These are phyloP conservation scores for Magnolia sinica DNA, from an alignment of 164 flowering plant genomes.

Conservation along the genomic window DNA sequence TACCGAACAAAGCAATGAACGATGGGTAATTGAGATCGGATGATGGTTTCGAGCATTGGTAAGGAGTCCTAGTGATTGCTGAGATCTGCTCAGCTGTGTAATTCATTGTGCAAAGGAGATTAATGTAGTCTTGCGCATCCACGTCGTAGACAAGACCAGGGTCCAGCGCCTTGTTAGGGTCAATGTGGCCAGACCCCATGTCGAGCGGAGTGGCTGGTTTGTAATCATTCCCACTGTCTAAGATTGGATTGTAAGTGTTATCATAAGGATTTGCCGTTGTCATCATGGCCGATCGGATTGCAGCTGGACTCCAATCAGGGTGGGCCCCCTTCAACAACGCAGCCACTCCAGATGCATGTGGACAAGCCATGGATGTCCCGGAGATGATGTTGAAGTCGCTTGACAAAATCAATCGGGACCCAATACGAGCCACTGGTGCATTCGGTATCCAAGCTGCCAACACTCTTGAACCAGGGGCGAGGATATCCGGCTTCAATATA, in stretches of 20 bases:
- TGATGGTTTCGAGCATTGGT: constrained; percentile 19
- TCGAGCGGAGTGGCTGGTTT: background rate
- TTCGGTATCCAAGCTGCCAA: background rate
- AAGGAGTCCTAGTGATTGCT: constrained; percentile 33
- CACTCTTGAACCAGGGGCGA: too few species aligned
- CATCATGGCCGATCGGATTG: constrained; percentile 40
- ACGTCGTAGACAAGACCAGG: constrained; percentile 23
- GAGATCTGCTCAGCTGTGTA: constrained; percentile 35
- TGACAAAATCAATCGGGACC: too few species aligned
- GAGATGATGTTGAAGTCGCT: too few species aligned
- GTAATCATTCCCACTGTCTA: constrained; percentile 15
- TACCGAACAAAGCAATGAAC: too few species aligned
- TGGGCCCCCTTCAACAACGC: constrained; percentile 10
- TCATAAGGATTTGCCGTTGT: constrained; percentile 31
- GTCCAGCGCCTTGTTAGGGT: background rate
- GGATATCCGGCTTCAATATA: too few species aligned
- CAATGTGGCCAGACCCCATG: background rate
- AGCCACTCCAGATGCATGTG: too few species aligned
- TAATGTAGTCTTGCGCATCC: constrained; percentile 31
- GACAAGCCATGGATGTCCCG: too few species aligned
- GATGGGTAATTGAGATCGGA: constrained; percentile 5
- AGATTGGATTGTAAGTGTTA: constrained; percentile 18
- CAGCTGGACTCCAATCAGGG: constrained; percentile 46
- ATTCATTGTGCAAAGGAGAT: constrained; percentile 44
- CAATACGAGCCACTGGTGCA: background rate